Evolutionary conservation across 1,284 basidiomycete species (phyloP), one percentile per base, ranked within the genome.

Genomic region (Butyriboletus appendiculatus): DNA sequence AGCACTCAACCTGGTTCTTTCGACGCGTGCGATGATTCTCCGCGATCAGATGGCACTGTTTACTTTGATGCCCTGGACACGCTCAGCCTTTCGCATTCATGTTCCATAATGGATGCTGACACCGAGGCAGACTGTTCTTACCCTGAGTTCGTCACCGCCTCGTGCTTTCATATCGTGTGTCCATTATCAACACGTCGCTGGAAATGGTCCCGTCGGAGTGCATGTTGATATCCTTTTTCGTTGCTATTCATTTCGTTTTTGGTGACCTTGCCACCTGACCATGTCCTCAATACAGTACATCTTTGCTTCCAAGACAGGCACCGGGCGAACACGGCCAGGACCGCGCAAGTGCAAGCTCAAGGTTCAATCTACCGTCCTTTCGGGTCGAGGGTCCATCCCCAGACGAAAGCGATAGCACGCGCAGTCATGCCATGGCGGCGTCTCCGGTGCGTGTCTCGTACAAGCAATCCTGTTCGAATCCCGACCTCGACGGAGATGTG

Each of bases 1-100:
- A 11, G 32, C 32, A 16, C 38, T 4, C 46, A n/a, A 30, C 20
- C 33, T n/a, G 12, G 16, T 45, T 50, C 45, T 50, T 54, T 26
- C 28, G 50, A 57, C 32, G 28, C 45, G 4, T 15, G 10, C 18
- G 39, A 34, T 2, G 46, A 45, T 37, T 57, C 51, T 34, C 45
- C 54, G 5, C 18, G 20, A 16, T 66, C 68, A 1, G 41, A 49
- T 22, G 43, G 35, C 26, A 67, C 64, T 1, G 30, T 67, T 20
- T 63, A 67, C 44, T 68, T 65, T 50, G 58, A 64, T 22, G 60
- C 64, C 22, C 11, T 67, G 38, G 64, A 65, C 9, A 50, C 52
- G 9, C 9, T 62, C 7, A 49, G 52, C 46, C 16, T 30, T 10
- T 55, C 52, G 11, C 47, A 18, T 38, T 46, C 53, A 3, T 41